Evolutionary conservation across 2,329 filamentous ascomycete genomes (phyloP).

Genomic region (Diaporthe australafricana): DNA sequence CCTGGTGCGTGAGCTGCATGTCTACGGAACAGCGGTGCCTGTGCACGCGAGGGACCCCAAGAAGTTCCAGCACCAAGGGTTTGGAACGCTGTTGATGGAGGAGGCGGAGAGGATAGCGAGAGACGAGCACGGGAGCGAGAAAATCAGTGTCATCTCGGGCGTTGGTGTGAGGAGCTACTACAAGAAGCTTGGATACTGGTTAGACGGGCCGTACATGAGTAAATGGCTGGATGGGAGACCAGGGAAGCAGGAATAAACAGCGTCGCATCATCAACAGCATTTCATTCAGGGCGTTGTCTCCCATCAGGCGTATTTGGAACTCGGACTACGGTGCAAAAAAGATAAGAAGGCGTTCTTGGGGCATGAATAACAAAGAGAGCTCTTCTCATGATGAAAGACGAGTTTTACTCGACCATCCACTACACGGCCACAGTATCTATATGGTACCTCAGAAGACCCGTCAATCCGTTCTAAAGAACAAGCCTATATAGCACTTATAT

Average conservation of each 20-base stretch:
- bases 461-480: no score
- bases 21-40: slow-evolving; percentile 97
- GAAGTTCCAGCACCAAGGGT: slow-evolving; percentile 99
- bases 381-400: not conserved
- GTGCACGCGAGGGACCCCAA: slow-evolving; percentile 94
- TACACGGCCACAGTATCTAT: no score
- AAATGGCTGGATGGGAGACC: slow-evolving; percentile 69
- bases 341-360: slow-evolving; percentile 1
- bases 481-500: no score
- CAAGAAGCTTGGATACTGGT: slow-evolving; percentile 88
- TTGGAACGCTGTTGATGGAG: slow-evolving; percentile 96
- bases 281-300: not conserved
- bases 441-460: no score
- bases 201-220: slow-evolving; percentile 90
- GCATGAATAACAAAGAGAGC: not conserved
- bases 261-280: not conserved
- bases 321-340: not conserved
- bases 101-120: slow-evolving; percentile 95
- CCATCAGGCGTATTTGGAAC: slow-evolving; percentile 2
- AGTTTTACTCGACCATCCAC: no score
- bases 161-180: slow-evolving; percentile 98
- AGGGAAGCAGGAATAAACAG: slow-evolving; percentile 37
- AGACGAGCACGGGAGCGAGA: slow-evolving; percentile 92
- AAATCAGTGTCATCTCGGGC: slow-evolving; percentile 98
- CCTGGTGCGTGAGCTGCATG: slow-evolving; percentile 92